Percentiles rank a stretch among this genome's conserved stretches.
Conservation (phyloP, 345 rosid species). For the Salix koriyanagi region DNA sequence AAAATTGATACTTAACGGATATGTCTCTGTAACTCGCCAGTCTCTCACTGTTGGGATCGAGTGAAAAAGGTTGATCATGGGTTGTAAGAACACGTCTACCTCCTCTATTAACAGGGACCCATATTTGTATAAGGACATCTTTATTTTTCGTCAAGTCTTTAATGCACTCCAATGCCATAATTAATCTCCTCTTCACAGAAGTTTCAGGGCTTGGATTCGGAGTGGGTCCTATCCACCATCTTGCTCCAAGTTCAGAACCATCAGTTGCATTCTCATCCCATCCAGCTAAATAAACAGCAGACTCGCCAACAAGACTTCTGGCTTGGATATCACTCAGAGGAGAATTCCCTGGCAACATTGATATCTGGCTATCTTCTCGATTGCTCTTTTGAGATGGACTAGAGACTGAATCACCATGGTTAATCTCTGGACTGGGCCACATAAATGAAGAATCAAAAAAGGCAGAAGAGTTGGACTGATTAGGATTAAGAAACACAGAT, state of each 20-base stretch:
- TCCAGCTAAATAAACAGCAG: conserved; percentile 7
- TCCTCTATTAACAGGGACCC: conserved; percentile 81
- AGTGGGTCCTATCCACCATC: conserved; percentile 79
- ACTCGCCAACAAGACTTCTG: conserved; percentile 22
- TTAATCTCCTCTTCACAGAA: conserved; percentile 64
- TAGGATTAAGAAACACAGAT: conserved; percentile 58
- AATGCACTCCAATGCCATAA: conserved; percentile 57
- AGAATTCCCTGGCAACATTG: conserved; percentile 16
- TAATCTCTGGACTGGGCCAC: conserved; percentile 43
- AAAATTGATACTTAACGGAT: conserved; percentile 66
- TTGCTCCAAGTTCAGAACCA: conserved; percentile 36
- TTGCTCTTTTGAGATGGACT: conserved; percentile 26
- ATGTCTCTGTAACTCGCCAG: conserved; percentile 73
- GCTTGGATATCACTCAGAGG: conserved; percentile 28
- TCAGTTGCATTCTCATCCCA: conserved; percentile 18
- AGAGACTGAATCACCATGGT: conserved; percentile 23
- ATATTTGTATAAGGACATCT: conserved; percentile 73
- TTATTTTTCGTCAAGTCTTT: conserved; percentile 54
- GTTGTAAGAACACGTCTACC: conserved; percentile 61
- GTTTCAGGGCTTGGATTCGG: conserved; percentile 32
- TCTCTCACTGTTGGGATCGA: conserved; percentile 48
- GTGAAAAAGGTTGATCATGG: conserved; percentile 62
- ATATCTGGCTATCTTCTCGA: conserved; percentile 35
- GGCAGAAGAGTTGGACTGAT: conserved; percentile 38
- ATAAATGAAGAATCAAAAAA: conserved; percentile 41